Evolutionary conservation across 1,284 basidiomycete species (phyloP).

Genomic region (Austroboletus niveus): DNA sequence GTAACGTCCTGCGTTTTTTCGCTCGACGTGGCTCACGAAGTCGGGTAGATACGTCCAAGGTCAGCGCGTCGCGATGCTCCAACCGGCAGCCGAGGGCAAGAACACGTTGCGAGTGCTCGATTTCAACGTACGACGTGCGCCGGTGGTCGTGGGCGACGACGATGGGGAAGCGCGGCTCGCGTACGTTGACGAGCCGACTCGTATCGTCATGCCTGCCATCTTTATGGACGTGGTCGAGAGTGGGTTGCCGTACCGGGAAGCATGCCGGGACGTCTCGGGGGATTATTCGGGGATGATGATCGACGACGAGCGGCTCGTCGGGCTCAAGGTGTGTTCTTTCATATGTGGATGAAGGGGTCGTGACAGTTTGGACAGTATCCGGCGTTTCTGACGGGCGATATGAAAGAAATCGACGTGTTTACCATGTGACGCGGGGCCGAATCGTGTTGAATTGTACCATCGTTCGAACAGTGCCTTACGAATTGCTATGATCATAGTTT

Average conservation of each 20-base stretch:
- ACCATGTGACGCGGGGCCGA: conserved; percentile 19
- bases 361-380: conserved; percentile 11
- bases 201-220: conserved; percentile 14
- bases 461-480: too few species aligned
- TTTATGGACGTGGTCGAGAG: conserved; percentile 25
- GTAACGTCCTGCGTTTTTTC: conserved; percentile 20
- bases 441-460: too few species aligned
- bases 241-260: conserved; percentile 21
- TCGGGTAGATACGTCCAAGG: conserved; percentile 46
- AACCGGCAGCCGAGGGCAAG: conserved; percentile 13
- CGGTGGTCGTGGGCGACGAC: not conserved
- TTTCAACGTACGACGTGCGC: conserved; percentile 32
- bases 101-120: conserved; percentile 36
- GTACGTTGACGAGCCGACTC: conserved; percentile 14
- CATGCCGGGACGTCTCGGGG: conserved; percentile 8
- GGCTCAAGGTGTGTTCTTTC: conserved; percentile 31
- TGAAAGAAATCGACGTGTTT: conserved; percentile 33
- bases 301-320: conserved; percentile 37
- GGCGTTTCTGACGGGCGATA: conserved; percentile 28
- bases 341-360: not conserved
- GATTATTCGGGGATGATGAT: conserved; percentile 36
- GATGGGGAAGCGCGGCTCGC: not conserved
- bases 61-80: conserved; percentile 37
- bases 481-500: too few species aligned
- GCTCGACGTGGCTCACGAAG: not conserved